Evolutionary conservation across 441 rosid species (phyloP).

Genomic region (Capsella rubella): DNA sequence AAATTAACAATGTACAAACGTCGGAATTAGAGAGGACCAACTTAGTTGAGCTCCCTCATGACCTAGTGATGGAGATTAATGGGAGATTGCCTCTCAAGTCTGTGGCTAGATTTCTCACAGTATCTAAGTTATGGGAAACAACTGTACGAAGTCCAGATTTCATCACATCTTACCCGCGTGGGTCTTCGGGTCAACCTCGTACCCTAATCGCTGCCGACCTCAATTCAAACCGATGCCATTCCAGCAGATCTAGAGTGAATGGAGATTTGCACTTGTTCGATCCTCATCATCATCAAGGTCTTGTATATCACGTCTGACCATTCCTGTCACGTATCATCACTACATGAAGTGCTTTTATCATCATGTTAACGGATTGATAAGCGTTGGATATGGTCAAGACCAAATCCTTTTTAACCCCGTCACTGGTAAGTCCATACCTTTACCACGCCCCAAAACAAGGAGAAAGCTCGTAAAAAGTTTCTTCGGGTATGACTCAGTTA

Average conservation of each 20-base stretch:
- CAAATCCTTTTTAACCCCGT: not conserved
- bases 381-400: not conserved
- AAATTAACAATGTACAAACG: not conserved
- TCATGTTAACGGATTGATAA: not conserved
- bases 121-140: not conserved
- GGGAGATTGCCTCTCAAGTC: not conserved
- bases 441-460: not conserved
- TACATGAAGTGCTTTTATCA: not conserved
- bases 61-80: not conserved
- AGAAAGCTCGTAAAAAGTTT: not conserved
- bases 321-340: not conserved
- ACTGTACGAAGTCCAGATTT: not conserved
- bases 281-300: not conserved
- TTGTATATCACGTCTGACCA: not conserved
- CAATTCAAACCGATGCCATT: too few relatives aligned
- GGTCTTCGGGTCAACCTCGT: not conserved
- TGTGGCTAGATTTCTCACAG: not conserved
- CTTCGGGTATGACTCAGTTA: not conserved
- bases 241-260: too few relatives aligned
- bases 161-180: not conserved
- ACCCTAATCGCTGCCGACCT: not conserved
- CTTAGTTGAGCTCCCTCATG: not conserved
- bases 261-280: not conserved
- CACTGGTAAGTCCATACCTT: not conserved
- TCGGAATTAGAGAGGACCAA: not conserved